Percentiles rank a stretch among this genome's conserved stretches.
phyloP scores from a whole-genome alignment of 1,284 basidiomycete species.

The Volvariella surrecta region DNA sequence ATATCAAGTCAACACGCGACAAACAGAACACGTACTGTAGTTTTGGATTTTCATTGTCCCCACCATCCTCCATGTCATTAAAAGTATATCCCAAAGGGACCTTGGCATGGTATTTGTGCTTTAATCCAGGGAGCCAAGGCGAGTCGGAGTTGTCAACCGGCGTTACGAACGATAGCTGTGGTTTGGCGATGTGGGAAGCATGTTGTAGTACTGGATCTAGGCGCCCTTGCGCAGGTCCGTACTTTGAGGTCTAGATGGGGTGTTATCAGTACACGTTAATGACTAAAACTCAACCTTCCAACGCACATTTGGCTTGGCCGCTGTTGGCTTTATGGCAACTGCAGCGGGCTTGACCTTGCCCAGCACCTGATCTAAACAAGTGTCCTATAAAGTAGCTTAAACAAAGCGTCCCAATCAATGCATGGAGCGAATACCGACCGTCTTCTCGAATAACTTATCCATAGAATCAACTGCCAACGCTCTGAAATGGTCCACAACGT shows the following conservation, averaged over 20 bases:
- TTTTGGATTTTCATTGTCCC: slow-evolving; percentile 2
- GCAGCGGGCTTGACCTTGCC: slow-evolving; percentile 64
- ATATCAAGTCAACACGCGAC: no score
- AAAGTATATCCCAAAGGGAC: slow-evolving; percentile 65
- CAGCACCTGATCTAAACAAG: slow-evolving; percentile 70
- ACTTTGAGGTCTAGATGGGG: background rate
- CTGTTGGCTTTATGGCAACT: slow-evolving; percentile 41
- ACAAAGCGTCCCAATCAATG: no score
- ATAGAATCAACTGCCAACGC: slow-evolving; percentile 74
- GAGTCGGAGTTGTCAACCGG: slow-evolving; percentile 48
- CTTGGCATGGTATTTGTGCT: slow-evolving; percentile 74
- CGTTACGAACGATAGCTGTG: slow-evolving; percentile 65
- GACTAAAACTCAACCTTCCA: no score
- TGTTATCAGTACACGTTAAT: background rate
- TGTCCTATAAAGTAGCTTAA: slow-evolving; percentile 44
- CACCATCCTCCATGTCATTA: slow-evolving; percentile 27
- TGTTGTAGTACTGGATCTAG: slow-evolving; percentile 59
- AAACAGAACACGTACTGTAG: no score
- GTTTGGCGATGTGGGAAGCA: slow-evolving; percentile 66
- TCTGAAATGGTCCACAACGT: slow-evolving; percentile 77
- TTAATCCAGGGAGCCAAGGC: slow-evolving; percentile 52
- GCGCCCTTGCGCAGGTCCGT: slow-evolving; percentile 23
- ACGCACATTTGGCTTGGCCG: background rate
- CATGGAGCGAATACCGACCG: slow-evolving; percentile 40
- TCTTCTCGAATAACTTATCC: slow-evolving; percentile 80